Evolutionary conservation across 768 basidiomycete species (phyloP).

Genomic region (Boletus reticuloceps): DNA sequence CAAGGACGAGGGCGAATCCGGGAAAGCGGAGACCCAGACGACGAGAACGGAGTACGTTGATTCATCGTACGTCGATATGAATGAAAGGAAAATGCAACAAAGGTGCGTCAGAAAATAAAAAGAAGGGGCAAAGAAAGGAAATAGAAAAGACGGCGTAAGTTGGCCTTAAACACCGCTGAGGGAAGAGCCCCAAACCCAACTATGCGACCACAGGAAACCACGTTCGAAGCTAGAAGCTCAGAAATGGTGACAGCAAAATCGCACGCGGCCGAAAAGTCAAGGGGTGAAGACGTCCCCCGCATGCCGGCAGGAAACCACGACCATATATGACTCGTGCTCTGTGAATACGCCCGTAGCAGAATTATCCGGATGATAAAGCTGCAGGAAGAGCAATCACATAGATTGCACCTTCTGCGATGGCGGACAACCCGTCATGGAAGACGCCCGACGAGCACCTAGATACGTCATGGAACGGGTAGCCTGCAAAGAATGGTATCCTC

Average conservation of each 20-base stretch:
- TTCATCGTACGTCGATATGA: slow-evolving; percentile 6
- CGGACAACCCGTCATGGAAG: neutral
- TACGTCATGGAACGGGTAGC: neutral
- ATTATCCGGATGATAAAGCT: neutral
- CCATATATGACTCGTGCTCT: neutral
- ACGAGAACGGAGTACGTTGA: neutral
- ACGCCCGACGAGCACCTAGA: neutral
- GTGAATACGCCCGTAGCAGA: neutral
- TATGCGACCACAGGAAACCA: neutral
- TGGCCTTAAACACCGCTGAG: no score
- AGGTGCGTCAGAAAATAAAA: neutral
- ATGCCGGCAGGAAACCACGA: neutral
- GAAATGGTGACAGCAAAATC: neutral
- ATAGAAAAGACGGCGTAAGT: neutral
- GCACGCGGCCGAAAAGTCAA: neutral
- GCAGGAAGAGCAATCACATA: slow-evolving; percentile 1
- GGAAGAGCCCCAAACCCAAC: no score
- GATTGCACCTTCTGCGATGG: neutral
- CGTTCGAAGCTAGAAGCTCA: slow-evolving; percentile 10
- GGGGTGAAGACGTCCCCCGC: neutral
- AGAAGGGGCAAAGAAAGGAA: neutral
- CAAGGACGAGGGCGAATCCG: neutral
- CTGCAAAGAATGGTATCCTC: neutral
- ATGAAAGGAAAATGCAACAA: neutral
- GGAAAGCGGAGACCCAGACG: neutral